A percentile compares a stretch with the other conserved stretches of the same genome.
phyloP scores from a whole-genome alignment of 1,139 yeast genomes.

The Yamadazyma diddensiae region DNA sequence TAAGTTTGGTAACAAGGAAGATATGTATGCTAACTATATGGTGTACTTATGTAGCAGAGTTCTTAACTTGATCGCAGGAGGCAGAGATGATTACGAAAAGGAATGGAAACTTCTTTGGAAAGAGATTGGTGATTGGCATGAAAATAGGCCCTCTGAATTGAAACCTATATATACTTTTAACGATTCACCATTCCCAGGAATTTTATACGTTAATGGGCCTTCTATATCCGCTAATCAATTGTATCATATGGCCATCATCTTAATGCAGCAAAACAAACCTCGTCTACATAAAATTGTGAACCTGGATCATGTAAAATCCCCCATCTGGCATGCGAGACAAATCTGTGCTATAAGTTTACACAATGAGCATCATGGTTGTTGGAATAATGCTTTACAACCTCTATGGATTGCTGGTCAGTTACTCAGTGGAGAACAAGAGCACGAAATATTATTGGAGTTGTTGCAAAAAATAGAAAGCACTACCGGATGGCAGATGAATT shows the following conservation, averaged over 20 bases:
- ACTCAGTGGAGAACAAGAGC: constrained; percentile 37
- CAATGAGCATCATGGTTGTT: constrained; percentile 31
- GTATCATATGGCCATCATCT: constrained; percentile 37
- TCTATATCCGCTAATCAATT: constrained; percentile 37
- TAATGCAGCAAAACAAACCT: constrained; percentile 40
- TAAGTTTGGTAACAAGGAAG: constrained; percentile 19
- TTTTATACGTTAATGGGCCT: constrained; percentile 34
- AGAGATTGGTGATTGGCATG: constrained; percentile 32
- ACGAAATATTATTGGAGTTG: constrained; percentile 25
- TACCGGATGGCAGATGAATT: constrained; percentile 41
- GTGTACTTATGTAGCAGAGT: constrained; percentile 35
- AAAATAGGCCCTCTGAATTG: constrained; percentile 27
- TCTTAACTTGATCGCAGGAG: constrained; percentile 22
- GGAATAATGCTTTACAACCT: constrained; percentile 39
- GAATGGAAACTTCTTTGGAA: constrained; percentile 36
- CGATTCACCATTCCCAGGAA: constrained; percentile 26
- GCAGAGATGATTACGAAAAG: constrained; percentile 22
- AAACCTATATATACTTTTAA: constrained; percentile 26
- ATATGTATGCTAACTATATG: constrained; percentile 41
- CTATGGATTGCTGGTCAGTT: constrained; percentile 40
- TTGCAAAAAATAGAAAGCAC: constrained; percentile 28
- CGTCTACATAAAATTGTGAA: constrained; percentile 19
- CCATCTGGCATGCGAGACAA: constrained; percentile 41
- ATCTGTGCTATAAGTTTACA: constrained; percentile 36
- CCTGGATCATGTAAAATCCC: constrained; percentile 18